phyloP scores from a whole-genome alignment of 1,139 yeast species.

The Saccharomyces hybrid region DNA sequence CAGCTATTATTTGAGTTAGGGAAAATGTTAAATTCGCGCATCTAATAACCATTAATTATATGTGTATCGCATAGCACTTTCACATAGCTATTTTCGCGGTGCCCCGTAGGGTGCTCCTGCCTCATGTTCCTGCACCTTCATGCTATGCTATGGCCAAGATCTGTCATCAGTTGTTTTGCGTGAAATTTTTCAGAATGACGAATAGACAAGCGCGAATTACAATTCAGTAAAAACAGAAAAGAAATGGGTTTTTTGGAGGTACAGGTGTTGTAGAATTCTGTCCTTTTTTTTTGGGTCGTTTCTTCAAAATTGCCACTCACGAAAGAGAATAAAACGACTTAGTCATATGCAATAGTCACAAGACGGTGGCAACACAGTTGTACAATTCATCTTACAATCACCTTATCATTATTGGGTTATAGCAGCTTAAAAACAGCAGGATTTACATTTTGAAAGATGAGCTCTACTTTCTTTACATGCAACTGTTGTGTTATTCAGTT shows the following conservation, averaged over 20 bases:
- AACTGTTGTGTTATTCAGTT: conserved; percentile 76
- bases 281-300: background rate
- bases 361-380: background rate
- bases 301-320: background rate
- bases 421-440: background rate
- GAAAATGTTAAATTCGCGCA: background rate
- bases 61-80: background rate
- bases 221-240: background rate
- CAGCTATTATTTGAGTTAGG: background rate
- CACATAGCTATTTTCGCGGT: background rate
- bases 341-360: background rate
- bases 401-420: background rate
- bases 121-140: background rate
- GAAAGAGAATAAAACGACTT: background rate
- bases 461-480: conserved; percentile 48
- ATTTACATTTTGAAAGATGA: conserved; percentile 4
- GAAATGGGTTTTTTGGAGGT: background rate
- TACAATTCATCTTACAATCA: background rate
- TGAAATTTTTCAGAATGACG: background rate
- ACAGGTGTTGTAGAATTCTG: background rate
- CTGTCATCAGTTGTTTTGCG: background rate
- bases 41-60: background rate
- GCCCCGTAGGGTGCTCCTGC: background rate
- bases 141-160: background rate
- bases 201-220: background rate